phyloP scores from a whole-genome alignment of 257 asterid species.

The Buddleja alternifolia region DNA sequence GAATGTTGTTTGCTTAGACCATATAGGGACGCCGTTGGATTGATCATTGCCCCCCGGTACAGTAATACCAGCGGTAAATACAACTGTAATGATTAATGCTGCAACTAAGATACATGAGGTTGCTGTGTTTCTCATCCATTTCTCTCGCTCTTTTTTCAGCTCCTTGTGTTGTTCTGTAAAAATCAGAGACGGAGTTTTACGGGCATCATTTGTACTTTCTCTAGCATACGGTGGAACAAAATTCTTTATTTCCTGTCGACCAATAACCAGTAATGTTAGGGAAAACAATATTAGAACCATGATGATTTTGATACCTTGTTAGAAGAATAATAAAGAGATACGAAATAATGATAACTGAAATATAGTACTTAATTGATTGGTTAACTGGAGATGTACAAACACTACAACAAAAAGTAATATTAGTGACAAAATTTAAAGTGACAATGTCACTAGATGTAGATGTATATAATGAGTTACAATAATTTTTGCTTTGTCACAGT shows the following conservation, averaged over 20 bases:
- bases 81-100: constrained; percentile 3
- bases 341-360: too few species aligned
- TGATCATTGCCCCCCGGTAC: constrained; percentile 22
- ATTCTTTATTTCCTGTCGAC: constrained; percentile 15
- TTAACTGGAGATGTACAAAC: too few species aligned
- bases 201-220: background rate
- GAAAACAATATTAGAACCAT: too few species aligned
- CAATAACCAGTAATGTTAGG: too few species aligned
- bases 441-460: too few species aligned
- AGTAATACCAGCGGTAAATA: constrained; percentile 20
- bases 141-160: background rate
- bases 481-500: too few species aligned
- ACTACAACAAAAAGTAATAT: too few species aligned
- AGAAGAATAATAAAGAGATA: too few species aligned
- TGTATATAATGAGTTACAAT: too few species aligned
- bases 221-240: background rate
- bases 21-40: constrained; percentile 12
- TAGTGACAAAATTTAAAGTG: too few species aligned
- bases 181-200: background rate
- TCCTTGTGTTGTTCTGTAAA: constrained; percentile 5
- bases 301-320: too few species aligned
- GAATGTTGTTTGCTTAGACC: background rate
- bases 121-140: constrained; percentile 22
- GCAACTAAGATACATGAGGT: constrained; percentile 11
- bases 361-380: too few species aligned